Evolutionary conservation across 306 rosid genomes (phyloP), one percentile per base, ranked within the genome.

Genomic region (Dalbergia oliveri): DNA sequence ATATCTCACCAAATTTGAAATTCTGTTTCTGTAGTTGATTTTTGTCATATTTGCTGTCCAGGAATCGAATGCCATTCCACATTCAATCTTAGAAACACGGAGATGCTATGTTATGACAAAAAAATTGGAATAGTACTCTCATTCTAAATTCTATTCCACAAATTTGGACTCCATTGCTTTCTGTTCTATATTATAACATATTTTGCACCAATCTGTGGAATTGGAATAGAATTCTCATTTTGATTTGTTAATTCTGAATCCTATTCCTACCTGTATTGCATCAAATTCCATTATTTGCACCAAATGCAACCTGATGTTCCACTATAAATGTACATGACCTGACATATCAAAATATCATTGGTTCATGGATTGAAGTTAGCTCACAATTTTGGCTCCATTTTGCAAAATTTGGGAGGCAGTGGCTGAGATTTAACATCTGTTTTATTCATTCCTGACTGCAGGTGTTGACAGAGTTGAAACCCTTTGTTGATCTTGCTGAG

Each of bases 401-500:
- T 11, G 41, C 18, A 19, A 5, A 41, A 50, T 23, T 56, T 18
- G 47, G 35, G 26, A 69, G 16, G 5, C 37, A 21, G 47, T 54
- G 60, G 15, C 41, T 18, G 65, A 56, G 45, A n/a, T 71, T 63
- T 47, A 31, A 80, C 72, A 51, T n/a, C 5, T 66, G 19, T 77
- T 11, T 44, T 13, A 65, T 79, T 73, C 77, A 72, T 67, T 81
- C 26, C 23, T 23, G 11, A 61, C 53, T 79, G 67, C 86, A 96
- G 99, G 98, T 96, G 63, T 72, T 96, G 79, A 57, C 88, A 0
- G 99, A 96, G 88, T 84, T 96, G 73, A 93, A 96, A 79, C 99
- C 99, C 11, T 96, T 69, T 80, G 98, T 96, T 66, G 97, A 80
- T 66, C 97, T 96, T 72, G 93, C 98, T 33, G 99, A 96, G 90